Base-by-base conservation (phyloP, 2,329 filamentous ascomycete genomes). In the Byssochlamys sp. region DNA sequence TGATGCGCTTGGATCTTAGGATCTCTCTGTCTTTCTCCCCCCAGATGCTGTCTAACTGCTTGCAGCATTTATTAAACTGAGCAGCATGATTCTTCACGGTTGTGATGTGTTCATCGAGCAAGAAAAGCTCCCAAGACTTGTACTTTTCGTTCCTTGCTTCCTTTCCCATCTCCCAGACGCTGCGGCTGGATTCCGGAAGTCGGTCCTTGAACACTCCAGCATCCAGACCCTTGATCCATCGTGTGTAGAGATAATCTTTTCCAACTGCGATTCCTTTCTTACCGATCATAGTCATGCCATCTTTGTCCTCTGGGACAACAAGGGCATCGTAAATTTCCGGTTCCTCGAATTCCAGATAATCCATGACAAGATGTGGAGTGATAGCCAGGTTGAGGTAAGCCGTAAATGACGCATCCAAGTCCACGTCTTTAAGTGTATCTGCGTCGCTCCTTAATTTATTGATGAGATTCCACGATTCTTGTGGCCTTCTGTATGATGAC, bases 321-420 rank as follows among this genome's bases (percentile, higher is more conserved):
- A 90, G 81, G 0, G 85, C 83, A 1, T 81, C 74, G 63, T 79
- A 83, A 59, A 81, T 87, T 0, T 72, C 67, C 0, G 73, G 66
- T 11, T 82, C 78, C 0, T 78, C 71, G 60, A 88, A 86, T 60
- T 83, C 79, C 1, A 81, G 65, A 60, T 73, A 74, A 2, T 77
- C 74, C n/a, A 82, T 61, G 0, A 80, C 54, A 0, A 68, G 63
- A 4, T 55, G 11, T 24, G 59, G 53, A n/a, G 55, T 55, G 1
- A 62, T 53, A 7, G 45, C 58, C 6, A 59, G 60, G 0, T 49
- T 53, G 10, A 60, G 48, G 57, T 64, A 72, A 25, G 19, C 26
- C n/a, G 25, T 26, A 62, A 66, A 61, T 60, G 60, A 56, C 60
- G 57, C 0, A 50, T 52, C 52, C 2, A 74, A 57, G 4, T 60